These are phyloP conservation scores for Kingdonia uniflora DNA, from an alignment of 164 flowering plant genomes.

Conservation along the genomic window DNA sequence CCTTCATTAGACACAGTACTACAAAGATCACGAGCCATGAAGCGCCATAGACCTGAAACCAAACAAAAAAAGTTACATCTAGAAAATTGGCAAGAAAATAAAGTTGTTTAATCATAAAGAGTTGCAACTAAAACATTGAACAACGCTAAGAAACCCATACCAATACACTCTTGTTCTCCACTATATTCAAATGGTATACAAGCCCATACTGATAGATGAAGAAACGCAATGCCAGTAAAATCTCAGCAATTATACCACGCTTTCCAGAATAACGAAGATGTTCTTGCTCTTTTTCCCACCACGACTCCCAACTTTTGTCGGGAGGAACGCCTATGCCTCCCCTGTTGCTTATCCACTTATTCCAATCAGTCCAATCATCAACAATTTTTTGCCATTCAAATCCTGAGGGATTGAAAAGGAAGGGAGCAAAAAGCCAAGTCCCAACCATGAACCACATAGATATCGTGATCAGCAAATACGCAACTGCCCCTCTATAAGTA, in stretches of 20 bases:
- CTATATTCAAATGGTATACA: conserved; percentile 71
- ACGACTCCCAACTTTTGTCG: conserved; percentile 97
- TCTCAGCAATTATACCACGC: conserved; percentile 70
- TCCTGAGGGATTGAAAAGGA: conserved; percentile 97
- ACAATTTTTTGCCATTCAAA: conserved; percentile 99
- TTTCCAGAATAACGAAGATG: conserved; percentile 84
- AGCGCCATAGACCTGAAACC: conserved; percentile 69
- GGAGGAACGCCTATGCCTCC: conserved; percentile 96
- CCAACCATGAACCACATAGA: conserved; percentile 99
- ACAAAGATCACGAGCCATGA: conserved; percentile 84
- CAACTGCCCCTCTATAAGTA: conserved; percentile 49
- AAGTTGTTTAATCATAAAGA: background rate
- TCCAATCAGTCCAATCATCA: conserved; percentile 98
- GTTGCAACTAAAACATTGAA: background rate
- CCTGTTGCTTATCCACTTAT: conserved; percentile 81
- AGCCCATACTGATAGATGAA: conserved; percentile 94
- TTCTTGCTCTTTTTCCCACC: conserved; percentile 98
- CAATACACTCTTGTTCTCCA: conserved; percentile 46
- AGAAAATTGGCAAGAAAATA: background rate
- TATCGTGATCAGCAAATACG: conserved; percentile 67
- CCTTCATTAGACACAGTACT: conserved; percentile 87
- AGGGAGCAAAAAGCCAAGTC: conserved; percentile 98
- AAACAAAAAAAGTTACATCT: background rate
- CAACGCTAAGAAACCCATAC: conserved; percentile 34
- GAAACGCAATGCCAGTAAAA: conserved; percentile 63